These are phyloP conservation scores for Scheffersomyces stipitis DNA, from an alignment of 805 yeast species.

Conservation along the genomic window DNA sequence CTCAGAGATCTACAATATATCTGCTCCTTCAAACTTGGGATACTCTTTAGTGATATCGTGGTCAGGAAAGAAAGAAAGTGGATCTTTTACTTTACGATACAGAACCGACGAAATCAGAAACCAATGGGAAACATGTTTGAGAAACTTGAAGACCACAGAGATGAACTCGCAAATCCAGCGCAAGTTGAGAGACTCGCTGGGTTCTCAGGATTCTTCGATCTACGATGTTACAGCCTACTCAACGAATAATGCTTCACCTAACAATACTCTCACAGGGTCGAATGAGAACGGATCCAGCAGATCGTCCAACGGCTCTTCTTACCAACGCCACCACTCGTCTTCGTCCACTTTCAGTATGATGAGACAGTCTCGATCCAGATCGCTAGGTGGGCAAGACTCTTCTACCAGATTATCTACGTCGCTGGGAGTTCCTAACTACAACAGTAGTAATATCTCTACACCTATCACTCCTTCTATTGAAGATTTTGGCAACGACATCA, in stretches of 20 bases:
- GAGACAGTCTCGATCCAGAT: conserved; percentile 30
- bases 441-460: conserved; percentile 4
- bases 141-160: conserved; percentile 44
- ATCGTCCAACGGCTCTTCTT: conserved; percentile 29
- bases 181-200: conserved; percentile 35
- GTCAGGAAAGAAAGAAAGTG: conserved; percentile 86
- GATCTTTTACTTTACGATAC: conserved; percentile 79
- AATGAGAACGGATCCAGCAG: conserved; percentile 10
- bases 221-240: conserved; percentile 21
- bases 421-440: not conserved
- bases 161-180: conserved; percentile 39
- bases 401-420: conserved; percentile 7
- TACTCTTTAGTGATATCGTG: conserved; percentile 67
- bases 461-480: conserved; percentile 6
- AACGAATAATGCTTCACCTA: not conserved
- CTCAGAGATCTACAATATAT: conserved; percentile 52
- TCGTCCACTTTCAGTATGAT: conserved; percentile 45
- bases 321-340: conserved; percentile 42
- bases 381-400: conserved; percentile 9
- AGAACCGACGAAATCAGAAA: conserved; percentile 78
- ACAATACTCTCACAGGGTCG: not conserved
- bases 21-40: conserved; percentile 41
- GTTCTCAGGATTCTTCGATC: conserved; percentile 22
- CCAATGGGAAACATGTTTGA: conserved; percentile 77
- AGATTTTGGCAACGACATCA: conserved; percentile 7